Evolutionary conservation across 345 rosid genomes (phyloP).

Genomic region (Kandelia obovata): DNA sequence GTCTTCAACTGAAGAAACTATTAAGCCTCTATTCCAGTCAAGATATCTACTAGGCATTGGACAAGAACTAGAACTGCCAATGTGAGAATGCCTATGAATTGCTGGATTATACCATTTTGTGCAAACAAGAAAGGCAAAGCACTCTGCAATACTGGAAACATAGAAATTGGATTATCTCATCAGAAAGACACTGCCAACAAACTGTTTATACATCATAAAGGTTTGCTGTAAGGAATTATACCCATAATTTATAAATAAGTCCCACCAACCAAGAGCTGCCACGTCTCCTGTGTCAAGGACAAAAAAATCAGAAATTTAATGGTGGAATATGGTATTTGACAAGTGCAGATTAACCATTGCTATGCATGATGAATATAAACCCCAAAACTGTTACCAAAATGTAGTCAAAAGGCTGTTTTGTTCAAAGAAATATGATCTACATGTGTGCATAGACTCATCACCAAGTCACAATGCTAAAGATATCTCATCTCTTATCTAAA

Average conservation of each 20-base stretch:
- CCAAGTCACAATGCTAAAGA: no score
- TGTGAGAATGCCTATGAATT: conserved; percentile 60
- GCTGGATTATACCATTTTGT: conserved; percentile 85
- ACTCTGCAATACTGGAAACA: conserved; percentile 75
- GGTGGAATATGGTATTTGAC: background rate
- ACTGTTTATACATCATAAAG: background rate
- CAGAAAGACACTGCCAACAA: background rate
- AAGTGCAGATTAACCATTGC: background rate
- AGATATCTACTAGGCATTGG: conserved; percentile 48
- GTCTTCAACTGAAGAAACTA: conserved; percentile 59
- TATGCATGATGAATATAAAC: background rate
- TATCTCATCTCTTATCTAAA: no score
- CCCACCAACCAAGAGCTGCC: conserved; percentile 93
- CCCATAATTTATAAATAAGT: conserved; percentile 84
- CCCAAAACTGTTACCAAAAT: background rate
- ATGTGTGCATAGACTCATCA: no score
- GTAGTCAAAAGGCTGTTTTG: background rate
- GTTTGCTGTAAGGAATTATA: conserved; percentile 25
- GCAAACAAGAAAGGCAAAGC: conserved; percentile 90
- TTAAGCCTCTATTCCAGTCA: conserved; percentile 68
- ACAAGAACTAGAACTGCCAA: conserved; percentile 56
- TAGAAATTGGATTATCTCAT: conserved; percentile 15
- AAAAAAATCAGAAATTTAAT: conserved; percentile 13
- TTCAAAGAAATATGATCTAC: no score
- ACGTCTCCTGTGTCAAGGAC: conserved; percentile 58